Evolutionary conservation across 768 basidiomycete genomes (phyloP).

Genomic region (Pulveroboletus sp.): DNA sequence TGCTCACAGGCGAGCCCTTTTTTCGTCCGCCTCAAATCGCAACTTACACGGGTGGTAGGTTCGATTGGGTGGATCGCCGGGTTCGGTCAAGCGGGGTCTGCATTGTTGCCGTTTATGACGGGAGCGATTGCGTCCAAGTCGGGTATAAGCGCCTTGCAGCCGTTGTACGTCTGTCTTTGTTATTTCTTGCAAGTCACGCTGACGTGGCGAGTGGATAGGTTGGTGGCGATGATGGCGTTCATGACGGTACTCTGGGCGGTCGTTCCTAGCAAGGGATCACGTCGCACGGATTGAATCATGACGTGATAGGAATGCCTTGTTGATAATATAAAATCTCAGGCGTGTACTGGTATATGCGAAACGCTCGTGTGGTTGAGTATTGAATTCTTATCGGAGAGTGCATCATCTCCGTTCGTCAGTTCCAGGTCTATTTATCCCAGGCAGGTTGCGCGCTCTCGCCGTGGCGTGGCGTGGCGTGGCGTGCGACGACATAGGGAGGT

Average conservation of each 20-base stretch:
- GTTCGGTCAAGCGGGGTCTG: slow-evolving; percentile 70
- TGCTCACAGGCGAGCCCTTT: slow-evolving; percentile 45
- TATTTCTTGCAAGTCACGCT: not conserved
- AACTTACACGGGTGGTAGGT: slow-evolving; percentile 27
- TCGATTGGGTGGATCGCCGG: slow-evolving; percentile 69
- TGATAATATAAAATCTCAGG: not conserved
- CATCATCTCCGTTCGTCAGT: too few species aligned
- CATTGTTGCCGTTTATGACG: slow-evolving; percentile 69
- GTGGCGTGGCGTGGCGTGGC: too few species aligned
- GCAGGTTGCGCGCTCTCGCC: too few species aligned
- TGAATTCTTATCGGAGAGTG: too few species aligned
- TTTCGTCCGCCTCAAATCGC: too few species aligned
- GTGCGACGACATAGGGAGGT: too few species aligned
- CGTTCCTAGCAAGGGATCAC: slow-evolving; percentile 32
- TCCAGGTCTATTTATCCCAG: too few species aligned
- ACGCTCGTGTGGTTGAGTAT: too few species aligned
- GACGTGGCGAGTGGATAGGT: slow-evolving; percentile 3
- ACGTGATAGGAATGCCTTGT: not conserved
- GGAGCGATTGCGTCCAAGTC: slow-evolving; percentile 63
- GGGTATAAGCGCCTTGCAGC: slow-evolving; percentile 45
- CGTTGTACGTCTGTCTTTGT: slow-evolving; percentile 19
- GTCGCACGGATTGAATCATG: slow-evolving; percentile 18
- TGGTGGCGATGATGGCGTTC: slow-evolving; percentile 41
- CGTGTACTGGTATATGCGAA: too few species aligned
- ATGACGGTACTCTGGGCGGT: slow-evolving; percentile 42